A percentile compares a stretch with the other conserved stretches of the same genome.
These are phyloP conservation scores for Plantago elongata DNA, from an alignment of 257 asterid species.

Conservation along the genomic window DNA sequence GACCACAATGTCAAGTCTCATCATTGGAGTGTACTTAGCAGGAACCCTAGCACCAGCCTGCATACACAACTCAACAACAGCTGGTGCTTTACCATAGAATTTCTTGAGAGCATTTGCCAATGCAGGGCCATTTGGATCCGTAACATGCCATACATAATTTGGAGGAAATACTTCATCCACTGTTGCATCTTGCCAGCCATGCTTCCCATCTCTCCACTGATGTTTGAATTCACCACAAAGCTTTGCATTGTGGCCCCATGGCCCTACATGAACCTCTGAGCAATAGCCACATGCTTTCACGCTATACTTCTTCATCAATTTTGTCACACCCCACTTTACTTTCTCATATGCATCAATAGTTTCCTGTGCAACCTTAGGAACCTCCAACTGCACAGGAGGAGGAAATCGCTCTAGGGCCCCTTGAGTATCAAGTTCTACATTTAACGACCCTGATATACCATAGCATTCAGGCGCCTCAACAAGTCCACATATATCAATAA, in stretches of 20 bases:
- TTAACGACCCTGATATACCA: constrained; percentile 26
- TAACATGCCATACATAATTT: constrained; percentile 76
- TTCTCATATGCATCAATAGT: constrained; percentile 61
- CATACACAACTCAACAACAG: constrained; percentile 73
- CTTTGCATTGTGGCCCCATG: constrained; percentile 93
- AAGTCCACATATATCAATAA: constrained; percentile 60
- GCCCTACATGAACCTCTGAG: constrained; percentile 92
- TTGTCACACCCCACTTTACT: constrained; percentile 67
- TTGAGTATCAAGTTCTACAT: constrained; percentile 60
- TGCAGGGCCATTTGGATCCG: constrained; percentile 64
- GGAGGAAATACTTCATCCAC: constrained; percentile 88
- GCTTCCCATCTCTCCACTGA: constrained; percentile 96
- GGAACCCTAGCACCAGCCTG: constrained; percentile 88
- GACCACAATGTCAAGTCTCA: constrained; percentile 85
- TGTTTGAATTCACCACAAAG: constrained; percentile 94
- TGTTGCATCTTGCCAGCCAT: constrained; percentile 96
- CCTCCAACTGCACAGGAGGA: constrained; percentile 40
- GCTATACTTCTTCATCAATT: constrained; percentile 68
- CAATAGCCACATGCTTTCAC: constrained; percentile 98
- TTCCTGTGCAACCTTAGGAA: constrained; percentile 55
- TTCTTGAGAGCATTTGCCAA: constrained; percentile 51
- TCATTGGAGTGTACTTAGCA: constrained; percentile 67
- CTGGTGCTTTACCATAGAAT: constrained; percentile 89
- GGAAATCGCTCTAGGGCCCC: constrained; percentile 59
- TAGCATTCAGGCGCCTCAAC: constrained; percentile 50